Evolutionary conservation across 805 yeast genomes (phyloP).

Genomic region (Candida ulmi): DNA sequence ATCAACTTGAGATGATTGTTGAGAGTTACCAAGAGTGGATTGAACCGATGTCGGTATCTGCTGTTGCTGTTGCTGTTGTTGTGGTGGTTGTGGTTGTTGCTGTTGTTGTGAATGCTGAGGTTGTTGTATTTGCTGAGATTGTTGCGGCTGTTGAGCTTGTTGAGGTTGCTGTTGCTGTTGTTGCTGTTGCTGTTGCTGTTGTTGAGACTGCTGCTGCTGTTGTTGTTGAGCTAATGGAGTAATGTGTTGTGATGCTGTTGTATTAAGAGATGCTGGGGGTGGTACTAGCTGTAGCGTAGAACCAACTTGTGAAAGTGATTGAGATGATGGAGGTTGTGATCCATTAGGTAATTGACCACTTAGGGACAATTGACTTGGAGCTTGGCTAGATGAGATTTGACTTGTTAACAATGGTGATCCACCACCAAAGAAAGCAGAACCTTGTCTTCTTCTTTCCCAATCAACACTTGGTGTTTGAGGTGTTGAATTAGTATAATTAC

Average conservation of each 20-base stretch:
- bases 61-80: slow-evolving; percentile 1
- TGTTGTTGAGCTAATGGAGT: slow-evolving; percentile 18
- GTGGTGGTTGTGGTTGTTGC: slow-evolving; percentile 2
- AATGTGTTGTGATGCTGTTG: slow-evolving; percentile 1
- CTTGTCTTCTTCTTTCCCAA: slow-evolving; percentile 50
- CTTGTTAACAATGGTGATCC: slow-evolving; percentile 20
- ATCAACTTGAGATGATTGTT: slow-evolving; percentile 42
- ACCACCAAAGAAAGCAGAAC: slow-evolving; percentile 44
- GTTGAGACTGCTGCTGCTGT: slow-evolving; percentile 3
- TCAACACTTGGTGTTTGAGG: slow-evolving; percentile 38
- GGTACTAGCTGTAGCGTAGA: slow-evolving; percentile 1
- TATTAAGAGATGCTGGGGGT: slow-evolving; percentile 4
- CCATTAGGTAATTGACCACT: slow-evolving; percentile 1
- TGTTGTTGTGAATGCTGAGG: slow-evolving; percentile 3
- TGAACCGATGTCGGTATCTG: slow-evolving; percentile 2
- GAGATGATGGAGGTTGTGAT: slow-evolving; percentile 6
- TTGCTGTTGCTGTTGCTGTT: slow-evolving; percentile 4
- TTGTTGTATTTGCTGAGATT: slow-evolving; percentile 2
- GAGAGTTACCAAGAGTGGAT: slow-evolving; percentile 9
- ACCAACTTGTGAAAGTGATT: slow-evolving; percentile 7
- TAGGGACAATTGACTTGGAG: slow-evolving; percentile 20
- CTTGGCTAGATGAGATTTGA: slow-evolving; percentile 17
- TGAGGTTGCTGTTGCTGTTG: slow-evolving; percentile 5
- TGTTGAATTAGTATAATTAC: slow-evolving; percentile 20
- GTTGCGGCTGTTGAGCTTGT: slow-evolving; percentile 4